Evolutionary conservation across 768 basidiomycete genomes (phyloP), one percentile per base, ranked within the genome.

Genomic region (Myochromella boudieri): DNA sequence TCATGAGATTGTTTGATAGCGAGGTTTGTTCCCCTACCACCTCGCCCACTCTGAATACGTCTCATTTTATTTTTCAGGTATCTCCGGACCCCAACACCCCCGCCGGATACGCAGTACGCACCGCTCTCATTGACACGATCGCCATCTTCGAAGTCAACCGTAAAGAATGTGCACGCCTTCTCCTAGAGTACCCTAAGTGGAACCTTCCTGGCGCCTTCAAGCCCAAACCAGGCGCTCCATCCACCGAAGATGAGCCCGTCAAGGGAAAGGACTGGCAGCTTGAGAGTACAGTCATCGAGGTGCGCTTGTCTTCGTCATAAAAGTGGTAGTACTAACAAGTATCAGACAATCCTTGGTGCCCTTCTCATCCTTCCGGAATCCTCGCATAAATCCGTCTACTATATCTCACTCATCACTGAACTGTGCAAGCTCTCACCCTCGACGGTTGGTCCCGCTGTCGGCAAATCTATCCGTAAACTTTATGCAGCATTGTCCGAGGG

Each of bases 121-220:
- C 84, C 9, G 74, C 82, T 18, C 64, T 97, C 8, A 67, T 81
- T 6, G 94, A 97, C 60, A 78, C 85, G 15, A 66, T 97, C 32
- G 82, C 91, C 47, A 87, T 97, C 12, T 98, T 91, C 58, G 95
- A 98, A 64, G 81, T 97, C 40, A 98, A 99, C 64, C 82, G 97
- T 44, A 97, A 95, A 64, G 97, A 99, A 58, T 89, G 87, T 54
- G 95, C 97, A 1, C 76, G 89, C 3, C 69, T 97, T 6, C 72
- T 98, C 5, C 76, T 97, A 36, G 87, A 92, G 62, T 85, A 88
- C 44, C 88, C 91, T 1, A 86, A 84, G 58, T 97, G 93, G 89
- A 80, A 84, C 45, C 60, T 82, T 3, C 71, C 77, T 2, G 91
- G 91, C 3, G 92, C 92, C 0, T 97, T 97, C 77, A 91, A 86